Base-by-base conservation (phyloP, 305 asterid species). In the Ruellia speciosa region DNA sequence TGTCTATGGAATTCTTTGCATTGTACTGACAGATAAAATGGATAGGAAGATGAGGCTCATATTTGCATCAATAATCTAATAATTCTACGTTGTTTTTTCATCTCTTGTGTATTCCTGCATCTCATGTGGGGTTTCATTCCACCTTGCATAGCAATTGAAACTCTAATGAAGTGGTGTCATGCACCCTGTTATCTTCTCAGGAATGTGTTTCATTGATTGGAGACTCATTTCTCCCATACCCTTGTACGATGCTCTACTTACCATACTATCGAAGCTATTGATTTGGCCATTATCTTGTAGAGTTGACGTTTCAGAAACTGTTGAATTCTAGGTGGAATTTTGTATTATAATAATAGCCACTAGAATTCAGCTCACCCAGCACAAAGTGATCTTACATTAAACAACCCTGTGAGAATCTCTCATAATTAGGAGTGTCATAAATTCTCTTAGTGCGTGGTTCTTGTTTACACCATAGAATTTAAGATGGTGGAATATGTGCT, bases 321-420 rank as follows among this genome's bases (percentile, higher is more conserved):
- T 9, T 34, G 41, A 37, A 14, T 1, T 24, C 31, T 24, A 1
- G 31, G 2, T 1, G 31, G 31, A 4, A 24, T 24, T 24, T 24
- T 24, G 31, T 24, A 24, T 24, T 24, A 4, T 24, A 24, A 24
- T 24, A 24, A 24, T 24, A 24, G 31, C 31, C 31, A 2, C 31
- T 24, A 24, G 31, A 24, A 24, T 1, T 24, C 31, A 15, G 10
- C 7, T 56, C 31, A 47, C 9, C 62, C 33, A 14, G 10, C 54
- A 41, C 11, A 58, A 17, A 63, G 60, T 54, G 54, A 18, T 52
- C 31, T 65, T 47, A 14, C 56, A 55, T 50, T 40, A 49, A 35
- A n/a, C 14, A 24, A 51, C 15, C 28, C 50, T 43, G 19, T 9
- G 40, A 58, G 48, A 47, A 16, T 19, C 59, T 59, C 34, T 47